These are phyloP conservation scores for Plenodomus biglobosus DNA, from an alignment of 2,329 filamentous ascomycete genomes.

Conservation along the genomic window DNA sequence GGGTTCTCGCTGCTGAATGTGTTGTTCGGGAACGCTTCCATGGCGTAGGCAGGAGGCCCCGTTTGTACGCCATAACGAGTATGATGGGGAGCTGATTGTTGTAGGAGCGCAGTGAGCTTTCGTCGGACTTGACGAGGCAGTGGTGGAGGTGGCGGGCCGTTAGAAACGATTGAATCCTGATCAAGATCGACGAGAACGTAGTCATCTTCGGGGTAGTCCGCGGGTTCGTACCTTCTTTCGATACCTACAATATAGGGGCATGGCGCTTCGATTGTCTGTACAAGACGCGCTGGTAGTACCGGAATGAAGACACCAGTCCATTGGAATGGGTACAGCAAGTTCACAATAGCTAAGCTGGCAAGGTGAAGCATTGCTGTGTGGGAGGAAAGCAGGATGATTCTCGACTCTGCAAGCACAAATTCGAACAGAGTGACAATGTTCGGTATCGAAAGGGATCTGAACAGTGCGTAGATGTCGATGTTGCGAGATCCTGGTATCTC, in stretches of 20 bases:
- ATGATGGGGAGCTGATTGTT: conserved; percentile 87
- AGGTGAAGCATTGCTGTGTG: conserved; percentile 96
- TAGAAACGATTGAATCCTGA: conserved; percentile 84
- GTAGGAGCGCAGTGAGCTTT: conserved; percentile 84
- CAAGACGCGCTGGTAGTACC: conserved; percentile 79
- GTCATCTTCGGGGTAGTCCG: conserved; percentile 89
- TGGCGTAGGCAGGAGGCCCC: conserved; percentile 89
- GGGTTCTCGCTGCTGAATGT: conserved; percentile 85
- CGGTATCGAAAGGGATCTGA: conserved; percentile 83
- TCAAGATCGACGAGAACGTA: conserved; percentile 95
- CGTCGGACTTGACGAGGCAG: conserved; percentile 86
- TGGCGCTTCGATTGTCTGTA: conserved; percentile 89
- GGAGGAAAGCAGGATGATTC: conserved; percentile 93
- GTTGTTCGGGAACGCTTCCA: conserved; percentile 90
- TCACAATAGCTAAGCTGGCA: conserved; percentile 82
- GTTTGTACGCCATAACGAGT: conserved; percentile 79
- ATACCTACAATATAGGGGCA: conserved; percentile 98
- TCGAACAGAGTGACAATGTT: conserved; percentile 94
- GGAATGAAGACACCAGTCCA: conserved; percentile 97
- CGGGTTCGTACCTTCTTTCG: conserved; percentile 83
- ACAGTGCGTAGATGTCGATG: conserved; percentile 89
- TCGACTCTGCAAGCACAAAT: conserved; percentile 87
- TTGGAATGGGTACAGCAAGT: conserved; percentile 83
- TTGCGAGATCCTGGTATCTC: conserved; percentile 90
- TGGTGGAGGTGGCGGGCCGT: conserved; percentile 69